Evolutionary conservation across 805 yeast genomes (phyloP).

Genomic region (Metschnikowia chrysomelidarum): DNA sequence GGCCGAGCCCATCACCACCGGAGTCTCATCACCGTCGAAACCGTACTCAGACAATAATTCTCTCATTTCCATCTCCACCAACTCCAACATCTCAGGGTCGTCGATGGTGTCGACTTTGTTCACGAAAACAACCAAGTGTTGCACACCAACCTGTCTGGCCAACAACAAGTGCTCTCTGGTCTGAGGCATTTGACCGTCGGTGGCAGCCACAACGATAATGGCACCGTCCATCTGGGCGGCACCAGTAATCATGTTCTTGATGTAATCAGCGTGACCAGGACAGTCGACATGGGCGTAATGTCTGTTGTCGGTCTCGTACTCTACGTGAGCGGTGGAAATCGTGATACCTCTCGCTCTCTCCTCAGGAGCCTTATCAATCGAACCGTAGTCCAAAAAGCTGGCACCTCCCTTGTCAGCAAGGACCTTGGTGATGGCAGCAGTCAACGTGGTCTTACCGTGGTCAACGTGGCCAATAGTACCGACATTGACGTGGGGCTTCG

Average conservation of each 20-base stretch:
- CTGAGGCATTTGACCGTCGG: slow-evolving; percentile 99
- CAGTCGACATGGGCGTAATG: slow-evolving; percentile 98
- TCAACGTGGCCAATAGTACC: slow-evolving; percentile 99
- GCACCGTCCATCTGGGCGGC: slow-evolving; percentile 99
- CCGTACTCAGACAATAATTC: slow-evolving; percentile 89
- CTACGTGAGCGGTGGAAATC: slow-evolving; percentile 96
- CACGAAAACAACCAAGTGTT: slow-evolving; percentile 93
- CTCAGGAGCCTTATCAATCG: slow-evolving; percentile 98
- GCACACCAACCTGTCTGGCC: slow-evolving; percentile 99
- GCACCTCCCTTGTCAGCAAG: slow-evolving; percentile 89
- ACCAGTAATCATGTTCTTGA: slow-evolving; percentile 99
- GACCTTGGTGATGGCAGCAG: slow-evolving; percentile 98
- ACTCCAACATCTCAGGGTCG: slow-evolving; percentile 98
- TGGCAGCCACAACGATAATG: slow-evolving; percentile 97
- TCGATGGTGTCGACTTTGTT: slow-evolving; percentile 98
- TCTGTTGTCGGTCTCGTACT: slow-evolving; percentile 91
- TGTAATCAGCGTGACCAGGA: slow-evolving; percentile 98
- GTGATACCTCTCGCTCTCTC: slow-evolving; percentile 99
- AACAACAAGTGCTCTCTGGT: slow-evolving; percentile 97
- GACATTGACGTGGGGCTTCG: slow-evolving; percentile 93
- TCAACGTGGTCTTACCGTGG: slow-evolving; percentile 97
- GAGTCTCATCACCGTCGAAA: slow-evolving; percentile 97
- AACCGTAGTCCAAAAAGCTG: slow-evolving; percentile 82
- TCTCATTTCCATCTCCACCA: slow-evolving; percentile 99
- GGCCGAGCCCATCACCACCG: slow-evolving; percentile 98